These are phyloP conservation scores for Irpex sp. DNA, from an alignment of 1,284 basidiomycete genomes.

Conservation along the genomic window DNA sequence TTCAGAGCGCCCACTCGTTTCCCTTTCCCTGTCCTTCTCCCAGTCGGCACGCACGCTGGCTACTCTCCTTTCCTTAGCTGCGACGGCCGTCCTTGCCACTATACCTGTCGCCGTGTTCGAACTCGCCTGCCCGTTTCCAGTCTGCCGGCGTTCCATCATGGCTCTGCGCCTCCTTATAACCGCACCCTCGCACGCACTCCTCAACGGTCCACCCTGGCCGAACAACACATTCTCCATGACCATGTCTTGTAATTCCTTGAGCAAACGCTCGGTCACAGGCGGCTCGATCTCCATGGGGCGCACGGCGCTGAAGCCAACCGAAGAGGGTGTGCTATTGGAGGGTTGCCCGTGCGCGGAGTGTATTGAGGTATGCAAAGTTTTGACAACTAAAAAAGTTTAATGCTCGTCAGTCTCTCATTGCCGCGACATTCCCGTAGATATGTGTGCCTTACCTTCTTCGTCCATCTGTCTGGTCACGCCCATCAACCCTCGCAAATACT, in stretches of 20 bases:
- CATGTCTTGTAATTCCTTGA: slow-evolving; percentile 58
- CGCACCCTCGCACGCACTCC: slow-evolving; percentile 3
- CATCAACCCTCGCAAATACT: slow-evolving; percentile 35
- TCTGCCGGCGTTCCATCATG: background rate
- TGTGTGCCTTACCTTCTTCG: slow-evolving; percentile 34
- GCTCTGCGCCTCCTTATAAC: background rate
- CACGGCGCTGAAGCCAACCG: slow-evolving; percentile 17
- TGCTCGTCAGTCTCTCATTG: background rate
- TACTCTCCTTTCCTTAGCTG: background rate
- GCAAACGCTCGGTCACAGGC: slow-evolving; percentile 39
- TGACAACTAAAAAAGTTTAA: slow-evolving; percentile 3
- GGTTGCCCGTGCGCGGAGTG: slow-evolving; percentile 21
- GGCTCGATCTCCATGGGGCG: slow-evolving; percentile 20
- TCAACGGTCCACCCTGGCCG: slow-evolving; percentile 1
- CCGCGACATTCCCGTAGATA: background rate
- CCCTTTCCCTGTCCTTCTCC: background rate
- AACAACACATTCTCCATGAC: slow-evolving; percentile 55
- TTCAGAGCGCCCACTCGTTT: background rate
- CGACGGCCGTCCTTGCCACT: background rate
- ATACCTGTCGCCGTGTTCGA: background rate
- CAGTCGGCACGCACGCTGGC: too few species aligned
- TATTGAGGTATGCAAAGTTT: slow-evolving; percentile 19
- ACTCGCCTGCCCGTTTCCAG: background rate
- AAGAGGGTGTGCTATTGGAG: slow-evolving; percentile 15
- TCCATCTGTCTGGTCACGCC: slow-evolving; percentile 22